A percentile compares a stretch with the other conserved stretches of the same genome.
These are phyloP conservation scores for Spatholobus suberectus DNA, from an alignment of 306 rosid genomes.

Conservation along the genomic window DNA sequence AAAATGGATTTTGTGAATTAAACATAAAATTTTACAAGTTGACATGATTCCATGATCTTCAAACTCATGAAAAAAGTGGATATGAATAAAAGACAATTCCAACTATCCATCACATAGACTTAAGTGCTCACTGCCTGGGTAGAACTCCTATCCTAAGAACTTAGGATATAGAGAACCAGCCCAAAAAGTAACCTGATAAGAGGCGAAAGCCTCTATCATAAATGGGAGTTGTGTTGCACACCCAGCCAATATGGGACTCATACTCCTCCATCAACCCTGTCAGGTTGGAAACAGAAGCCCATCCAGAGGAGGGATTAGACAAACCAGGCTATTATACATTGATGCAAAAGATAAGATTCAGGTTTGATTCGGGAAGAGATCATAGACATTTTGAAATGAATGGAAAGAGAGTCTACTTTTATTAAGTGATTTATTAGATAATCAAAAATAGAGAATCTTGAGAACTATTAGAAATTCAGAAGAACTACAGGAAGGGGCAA, in stretches of 20 bases:
- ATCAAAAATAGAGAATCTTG: background rate
- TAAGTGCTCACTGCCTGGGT: background rate
- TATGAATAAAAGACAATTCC: background rate
- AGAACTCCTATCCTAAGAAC: background rate
- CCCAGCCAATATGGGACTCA: constrained; percentile 31
- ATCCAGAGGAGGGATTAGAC: background rate
- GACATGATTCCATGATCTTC: constrained; percentile 30
- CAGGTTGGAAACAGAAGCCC: constrained; percentile 31
- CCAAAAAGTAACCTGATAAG: constrained; percentile 2
- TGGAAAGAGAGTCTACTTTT: background rate
- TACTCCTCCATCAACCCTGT: constrained; percentile 28
- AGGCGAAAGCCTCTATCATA: background rate
- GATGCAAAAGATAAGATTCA: background rate
- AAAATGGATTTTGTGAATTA: background rate
- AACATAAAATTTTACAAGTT: background rate
- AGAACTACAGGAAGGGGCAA: background rate
- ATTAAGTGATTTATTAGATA: background rate
- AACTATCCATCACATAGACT: background rate
- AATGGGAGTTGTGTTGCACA: constrained; percentile 7
- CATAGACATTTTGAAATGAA: background rate
- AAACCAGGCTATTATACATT: constrained; percentile 11
- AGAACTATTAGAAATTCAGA: background rate
- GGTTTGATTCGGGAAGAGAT: background rate
- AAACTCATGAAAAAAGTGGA: background rate
- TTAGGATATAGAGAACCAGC: constrained; percentile 20